Conservation (phyloP, 2,329 filamentous ascomycete genomes). For the Monilinia vaccinii-corymbosi region DNA sequence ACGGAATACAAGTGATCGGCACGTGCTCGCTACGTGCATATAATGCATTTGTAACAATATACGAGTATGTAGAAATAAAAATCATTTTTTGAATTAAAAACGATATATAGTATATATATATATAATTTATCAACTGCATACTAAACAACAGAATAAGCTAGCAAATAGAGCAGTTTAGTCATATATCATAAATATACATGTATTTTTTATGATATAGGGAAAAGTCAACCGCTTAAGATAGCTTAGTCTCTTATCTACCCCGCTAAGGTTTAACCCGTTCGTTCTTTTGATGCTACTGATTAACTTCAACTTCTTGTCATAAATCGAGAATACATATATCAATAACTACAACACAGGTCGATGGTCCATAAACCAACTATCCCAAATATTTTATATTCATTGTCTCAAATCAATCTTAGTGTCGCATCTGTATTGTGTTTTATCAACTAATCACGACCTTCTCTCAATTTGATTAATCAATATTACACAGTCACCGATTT, state of each 20-base stretch:
- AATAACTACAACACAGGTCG: not conserved
- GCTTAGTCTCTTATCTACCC: conserved; percentile 1
- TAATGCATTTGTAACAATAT: no score
- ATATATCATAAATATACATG: no score
- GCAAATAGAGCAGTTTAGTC: no score
- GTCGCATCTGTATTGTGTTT: not conserved
- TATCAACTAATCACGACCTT: not conserved
- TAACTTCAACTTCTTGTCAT: not conserved
- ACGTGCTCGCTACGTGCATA: no score
- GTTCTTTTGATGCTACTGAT: conserved; percentile 1
- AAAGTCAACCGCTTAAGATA: not conserved
- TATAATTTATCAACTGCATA: no score
- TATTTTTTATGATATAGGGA: no score
- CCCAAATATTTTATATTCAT: not conserved
- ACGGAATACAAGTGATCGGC: no score
- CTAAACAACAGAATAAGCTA: no score
- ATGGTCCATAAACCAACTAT: not conserved
- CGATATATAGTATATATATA: no score
- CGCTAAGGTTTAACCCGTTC: conserved; percentile 2
- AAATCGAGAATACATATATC: not conserved
- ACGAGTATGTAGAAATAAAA: no score
- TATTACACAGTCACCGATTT: not conserved
- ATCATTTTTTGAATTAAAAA: no score
- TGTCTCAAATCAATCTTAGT: not conserved
- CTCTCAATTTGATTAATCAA: not conserved